Conservation (phyloP, 2,329 filamentous ascomycete genomes). For the Paecilomyces dactylethromorphus region DNA sequence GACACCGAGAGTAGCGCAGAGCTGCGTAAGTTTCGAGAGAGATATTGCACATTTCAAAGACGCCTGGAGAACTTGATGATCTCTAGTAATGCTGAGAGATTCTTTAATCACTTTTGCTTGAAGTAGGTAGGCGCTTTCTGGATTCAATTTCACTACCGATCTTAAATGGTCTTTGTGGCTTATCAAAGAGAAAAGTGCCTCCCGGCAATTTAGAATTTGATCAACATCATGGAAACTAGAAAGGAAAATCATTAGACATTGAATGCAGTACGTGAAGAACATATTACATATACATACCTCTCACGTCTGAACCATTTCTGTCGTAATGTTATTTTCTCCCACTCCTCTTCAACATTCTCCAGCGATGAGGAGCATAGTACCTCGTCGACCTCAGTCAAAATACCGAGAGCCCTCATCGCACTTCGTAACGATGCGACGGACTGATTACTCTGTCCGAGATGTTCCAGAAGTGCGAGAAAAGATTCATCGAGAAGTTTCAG, state of each 20-base stretch:
- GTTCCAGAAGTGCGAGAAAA: conserved; percentile 41
- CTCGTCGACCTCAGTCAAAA: conserved; percentile 76
- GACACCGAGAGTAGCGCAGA: conserved; percentile 65
- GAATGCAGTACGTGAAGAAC: not conserved
- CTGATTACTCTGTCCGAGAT: conserved; percentile 27
- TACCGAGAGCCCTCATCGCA: conserved; percentile 60
- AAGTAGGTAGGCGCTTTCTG: conserved; percentile 58
- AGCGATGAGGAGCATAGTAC: conserved; percentile 56
- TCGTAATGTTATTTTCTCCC: conserved; percentile 59
- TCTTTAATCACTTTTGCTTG: conserved; percentile 73
- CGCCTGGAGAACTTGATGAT: conserved; percentile 76
- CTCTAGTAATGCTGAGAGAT: conserved; percentile 68
- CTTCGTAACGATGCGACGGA: conserved; percentile 43
- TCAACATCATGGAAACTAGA: conserved; percentile 57
- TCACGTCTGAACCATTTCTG: conserved; percentile 76
- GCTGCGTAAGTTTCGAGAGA: conserved; percentile 67
- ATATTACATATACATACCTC: conserved; percentile 48
- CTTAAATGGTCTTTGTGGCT: conserved; percentile 63
- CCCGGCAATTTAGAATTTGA: conserved; percentile 73
- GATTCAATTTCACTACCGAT: conserved; percentile 53
- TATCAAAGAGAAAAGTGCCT: conserved; percentile 74
- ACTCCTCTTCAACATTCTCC: conserved; percentile 55
- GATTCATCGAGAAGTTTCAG: conserved; percentile 57
- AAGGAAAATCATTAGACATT: not conserved
- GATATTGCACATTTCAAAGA: conserved; percentile 79